Percentiles rank a stretch among this genome's conserved stretches.
phyloP scores from a whole-genome alignment of 495 filamentous ascomycete species.

The Penicillium soppii region DNA sequence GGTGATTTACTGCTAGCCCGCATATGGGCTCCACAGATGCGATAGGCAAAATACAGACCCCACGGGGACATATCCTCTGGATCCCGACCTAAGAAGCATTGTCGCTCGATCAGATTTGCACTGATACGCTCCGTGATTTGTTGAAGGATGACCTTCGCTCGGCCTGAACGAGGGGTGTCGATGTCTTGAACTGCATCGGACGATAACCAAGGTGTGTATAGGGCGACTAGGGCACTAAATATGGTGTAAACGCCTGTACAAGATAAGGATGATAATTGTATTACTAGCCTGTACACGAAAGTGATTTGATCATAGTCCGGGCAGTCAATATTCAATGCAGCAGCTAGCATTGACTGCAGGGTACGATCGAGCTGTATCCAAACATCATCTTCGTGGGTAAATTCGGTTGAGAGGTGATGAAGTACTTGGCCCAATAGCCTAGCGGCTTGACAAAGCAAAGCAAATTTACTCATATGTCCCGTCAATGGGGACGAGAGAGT shows the following conservation, averaged over 20 bases:
- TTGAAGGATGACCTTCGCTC: conserved; percentile 14
- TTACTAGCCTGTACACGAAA: conserved; percentile 21
- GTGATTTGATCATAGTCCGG: conserved; percentile 22
- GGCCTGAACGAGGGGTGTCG: conserved; percentile 16
- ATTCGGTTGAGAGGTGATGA: conserved; percentile 21
- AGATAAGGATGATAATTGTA: not conserved
- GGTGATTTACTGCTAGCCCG: conserved; percentile 7
- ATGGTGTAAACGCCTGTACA: conserved; percentile 7
- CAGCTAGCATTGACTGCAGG: conserved; percentile 29
- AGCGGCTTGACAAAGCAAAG: conserved; percentile 42
- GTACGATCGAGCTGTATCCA: conserved; percentile 33
- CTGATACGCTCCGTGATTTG: conserved; percentile 21
- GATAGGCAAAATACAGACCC: conserved; percentile 18
- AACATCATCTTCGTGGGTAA: conserved; percentile 7
- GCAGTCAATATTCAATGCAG: conserved; percentile 24
- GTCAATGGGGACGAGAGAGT: conserved; percentile 19
- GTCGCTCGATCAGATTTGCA: conserved; percentile 16
- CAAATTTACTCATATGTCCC: conserved; percentile 31
- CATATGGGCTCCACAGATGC: conserved; percentile 15
- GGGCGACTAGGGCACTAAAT: conserved; percentile 22
- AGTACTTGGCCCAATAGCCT: conserved; percentile 41
- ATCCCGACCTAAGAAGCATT: conserved; percentile 25
- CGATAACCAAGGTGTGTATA: conserved; percentile 19
- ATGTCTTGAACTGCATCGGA: not conserved
- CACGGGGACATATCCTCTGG: conserved; percentile 26